Evolutionary conservation across 2,329 filamentous ascomycete species (phyloP), one percentile per base, ranked within the genome.

Genomic region (Pseudogymnoascus sp.): DNA sequence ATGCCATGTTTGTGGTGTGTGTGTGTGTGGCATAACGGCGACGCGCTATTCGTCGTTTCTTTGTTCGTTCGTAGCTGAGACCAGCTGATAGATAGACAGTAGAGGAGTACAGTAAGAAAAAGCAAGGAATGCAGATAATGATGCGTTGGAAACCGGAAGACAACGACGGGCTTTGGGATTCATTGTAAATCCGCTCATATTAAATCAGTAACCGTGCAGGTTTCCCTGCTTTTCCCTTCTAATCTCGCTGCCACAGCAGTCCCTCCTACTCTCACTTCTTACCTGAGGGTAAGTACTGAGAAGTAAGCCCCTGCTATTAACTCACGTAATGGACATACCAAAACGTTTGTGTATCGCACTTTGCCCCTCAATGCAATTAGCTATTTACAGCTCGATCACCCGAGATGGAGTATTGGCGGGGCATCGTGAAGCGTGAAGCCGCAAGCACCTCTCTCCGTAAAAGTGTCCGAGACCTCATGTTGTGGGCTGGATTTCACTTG

Each of bases 51-150:
- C 22, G 59, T 6, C 14, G 11, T 31, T 33, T 35, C 50, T 56
- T 56, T 33, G 26, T 56, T 56, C 50, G n/a, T 28, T 37, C 59
- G 26, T 24, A 40, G 19, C 12, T 38, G 35, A 61, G 35, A 10
- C 59, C 35, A 43, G 35, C 59, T 61, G 35, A 38, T 61, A 40
- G 59, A 61, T 38, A 26, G 59, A 43, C n/a, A 53, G 46, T 31
- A 50, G n/a, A 33, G 26, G 33, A 56, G 50, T 56, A 33, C 50
- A 56, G 50, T 56, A 56, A 56, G 28, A 22, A 33, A 50, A 56
- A 56, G 50, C 50, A 56, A 56, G 50, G 50, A 56, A 56, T 56
- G 50, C 28, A 56, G 50, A 35, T 56, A 56, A 56, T 56, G 50
- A 35, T 56, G 50, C 50, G 28, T 22, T 56, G 3, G 50, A 8